phyloP scores from a whole-genome alignment of 2,329 filamentous ascomycete species.

The Exophiala dermatitidis region DNA sequence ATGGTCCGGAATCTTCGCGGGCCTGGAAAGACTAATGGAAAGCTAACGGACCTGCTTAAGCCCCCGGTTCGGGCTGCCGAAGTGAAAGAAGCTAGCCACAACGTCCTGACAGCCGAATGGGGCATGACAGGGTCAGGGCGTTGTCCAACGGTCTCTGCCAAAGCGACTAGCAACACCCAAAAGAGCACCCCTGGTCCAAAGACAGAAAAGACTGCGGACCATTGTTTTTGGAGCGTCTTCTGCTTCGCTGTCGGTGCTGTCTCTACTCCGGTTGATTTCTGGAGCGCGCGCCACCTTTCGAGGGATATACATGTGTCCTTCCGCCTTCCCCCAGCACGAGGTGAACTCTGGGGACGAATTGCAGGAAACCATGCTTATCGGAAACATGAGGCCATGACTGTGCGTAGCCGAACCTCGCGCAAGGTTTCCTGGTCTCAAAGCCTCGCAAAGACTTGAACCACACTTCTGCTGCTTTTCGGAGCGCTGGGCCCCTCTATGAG shows the following conservation, averaged over 20 bases:
- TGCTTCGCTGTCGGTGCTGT: background rate
- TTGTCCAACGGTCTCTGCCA: background rate
- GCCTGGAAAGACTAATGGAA: constrained; percentile 15
- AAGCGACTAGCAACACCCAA: constrained; percentile 9
- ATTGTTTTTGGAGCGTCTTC: background rate
- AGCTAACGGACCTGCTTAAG: constrained; percentile 5
- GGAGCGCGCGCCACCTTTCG: no score
- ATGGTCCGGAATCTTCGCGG: constrained; percentile 19
- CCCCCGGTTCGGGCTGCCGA: constrained; percentile 24
- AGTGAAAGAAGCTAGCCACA: constrained; percentile 24
- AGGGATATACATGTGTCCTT: no score
- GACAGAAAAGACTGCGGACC: background rate
- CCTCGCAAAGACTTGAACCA: no score
- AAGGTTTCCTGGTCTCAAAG: no score
- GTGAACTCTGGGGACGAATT: no score
- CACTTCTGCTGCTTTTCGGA: no score
- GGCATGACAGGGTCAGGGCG: constrained; percentile 8
- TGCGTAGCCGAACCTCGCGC: no score
- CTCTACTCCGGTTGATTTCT: no score
- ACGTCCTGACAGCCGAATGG: constrained; percentile 21
- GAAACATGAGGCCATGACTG: no score
- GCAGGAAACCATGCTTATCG: no score
- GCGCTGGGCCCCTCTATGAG: no score
- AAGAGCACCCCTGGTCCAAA: constrained; percentile 16
- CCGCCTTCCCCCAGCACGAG: no score